Percentiles rank a stretch among this genome's conserved stretches.
These are phyloP conservation scores for Pichia phayaonensis DNA, from an alignment of 805 yeast species.

Conservation along the genomic window DNA sequence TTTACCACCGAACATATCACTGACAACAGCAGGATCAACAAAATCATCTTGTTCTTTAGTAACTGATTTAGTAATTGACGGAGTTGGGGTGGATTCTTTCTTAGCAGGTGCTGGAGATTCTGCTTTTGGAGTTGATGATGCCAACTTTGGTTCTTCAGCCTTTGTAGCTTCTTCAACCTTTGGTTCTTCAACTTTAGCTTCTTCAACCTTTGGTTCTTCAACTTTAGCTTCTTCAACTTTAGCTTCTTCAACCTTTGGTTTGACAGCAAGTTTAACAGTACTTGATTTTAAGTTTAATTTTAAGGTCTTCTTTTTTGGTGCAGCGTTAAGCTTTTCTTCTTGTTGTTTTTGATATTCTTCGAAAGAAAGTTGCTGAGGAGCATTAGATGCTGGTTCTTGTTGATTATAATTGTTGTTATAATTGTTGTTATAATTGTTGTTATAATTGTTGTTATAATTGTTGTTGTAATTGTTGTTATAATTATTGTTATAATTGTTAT, in stretches of 20 bases:
- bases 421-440: slow-evolving; percentile 13
- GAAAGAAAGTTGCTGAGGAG: slow-evolving; percentile 56
- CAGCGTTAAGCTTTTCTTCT: slow-evolving; percentile 35
- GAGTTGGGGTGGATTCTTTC: slow-evolving; percentile 9
- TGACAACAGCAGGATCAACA: slow-evolving; percentile 79
- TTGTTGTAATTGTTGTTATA: slow-evolving; percentile 10
- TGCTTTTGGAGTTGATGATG: slow-evolving; percentile 22
- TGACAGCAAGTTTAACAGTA: slow-evolving; percentile 30
- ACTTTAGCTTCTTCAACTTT: slow-evolving; percentile 22
- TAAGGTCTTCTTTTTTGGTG: slow-evolving; percentile 56
- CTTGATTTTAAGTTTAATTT: slow-evolving; percentile 60
- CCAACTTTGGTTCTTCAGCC: slow-evolving; percentile 24
- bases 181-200: slow-evolving; percentile 22
- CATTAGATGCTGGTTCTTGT: slow-evolving; percentile 16
- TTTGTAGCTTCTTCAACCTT: slow-evolving; percentile 15
- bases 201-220: slow-evolving; percentile 27
- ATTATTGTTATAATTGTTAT: slow-evolving; percentile 18
- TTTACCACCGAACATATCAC: slow-evolving; percentile 93
- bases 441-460: background rate
- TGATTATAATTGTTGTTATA: slow-evolving; percentile 13
- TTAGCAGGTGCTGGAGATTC: slow-evolving; percentile 16
- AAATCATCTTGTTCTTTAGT: slow-evolving; percentile 69
- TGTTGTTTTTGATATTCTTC: slow-evolving; percentile 77
- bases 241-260: slow-evolving; percentile 36
- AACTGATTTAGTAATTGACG: slow-evolving; percentile 17